Evolutionary conservation across 495 filamentous ascomycete genomes (phyloP).

Genomic region (Venustampulla echinocandica): DNA sequence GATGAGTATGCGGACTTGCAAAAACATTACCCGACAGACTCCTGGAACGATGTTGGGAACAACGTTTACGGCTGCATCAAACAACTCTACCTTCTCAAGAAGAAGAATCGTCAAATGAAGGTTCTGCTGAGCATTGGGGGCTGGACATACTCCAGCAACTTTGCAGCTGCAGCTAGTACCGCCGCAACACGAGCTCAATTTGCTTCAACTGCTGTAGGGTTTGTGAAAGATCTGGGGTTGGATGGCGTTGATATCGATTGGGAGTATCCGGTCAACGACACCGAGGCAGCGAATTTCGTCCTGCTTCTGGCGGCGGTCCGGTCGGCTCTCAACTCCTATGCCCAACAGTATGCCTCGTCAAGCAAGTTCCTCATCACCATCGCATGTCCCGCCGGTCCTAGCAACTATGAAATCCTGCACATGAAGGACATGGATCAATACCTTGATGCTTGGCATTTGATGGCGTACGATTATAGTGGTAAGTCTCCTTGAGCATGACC

Average conservation of each 20-base stretch:
- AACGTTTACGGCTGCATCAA: conserved; percentile 83
- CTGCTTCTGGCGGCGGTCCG: conserved; percentile 59
- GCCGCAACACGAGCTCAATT: conserved; percentile 47
- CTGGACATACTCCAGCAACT: conserved; percentile 79
- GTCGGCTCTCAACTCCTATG: conserved; percentile 55
- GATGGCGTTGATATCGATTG: conserved; percentile 58
- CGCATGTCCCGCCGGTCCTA: conserved; percentile 52
- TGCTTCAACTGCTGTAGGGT: conserved; percentile 43
- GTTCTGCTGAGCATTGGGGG: conserved; percentile 81
- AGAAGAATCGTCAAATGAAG: conserved; percentile 76
- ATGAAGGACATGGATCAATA: conserved; percentile 61
- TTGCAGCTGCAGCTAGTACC: conserved; percentile 57
- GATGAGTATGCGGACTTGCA: conserved; percentile 53
- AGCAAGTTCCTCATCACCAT: conserved; percentile 70
- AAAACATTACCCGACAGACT: conserved; percentile 69
- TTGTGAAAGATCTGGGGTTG: conserved; percentile 50
- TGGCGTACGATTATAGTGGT: conserved; percentile 51
- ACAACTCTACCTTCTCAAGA: conserved; percentile 82
- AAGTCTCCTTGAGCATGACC: background rate
- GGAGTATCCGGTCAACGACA: conserved; percentile 52
- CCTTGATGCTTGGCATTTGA: conserved; percentile 82
- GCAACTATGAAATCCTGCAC: conserved; percentile 61
- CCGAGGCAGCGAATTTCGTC: conserved; percentile 62
- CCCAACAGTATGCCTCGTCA: conserved; percentile 34
- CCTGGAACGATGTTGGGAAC: conserved; percentile 45